Conservation (phyloP, 2,329 filamentous ascomycete species). For the Ascocoryne sarcoides region DNA sequence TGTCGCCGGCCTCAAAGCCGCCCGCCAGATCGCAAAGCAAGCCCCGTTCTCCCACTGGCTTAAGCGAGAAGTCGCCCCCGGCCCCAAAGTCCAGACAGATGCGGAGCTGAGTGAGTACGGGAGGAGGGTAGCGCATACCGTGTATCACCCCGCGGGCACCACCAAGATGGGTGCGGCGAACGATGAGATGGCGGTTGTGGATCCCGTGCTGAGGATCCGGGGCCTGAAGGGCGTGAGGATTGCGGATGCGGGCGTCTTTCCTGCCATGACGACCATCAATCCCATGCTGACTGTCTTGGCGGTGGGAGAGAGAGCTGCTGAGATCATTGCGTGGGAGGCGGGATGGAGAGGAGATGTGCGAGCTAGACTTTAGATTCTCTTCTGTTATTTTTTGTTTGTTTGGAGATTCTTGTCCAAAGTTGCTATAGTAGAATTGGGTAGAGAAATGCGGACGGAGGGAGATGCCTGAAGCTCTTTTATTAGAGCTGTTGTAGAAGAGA, state of each 20-base stretch:
- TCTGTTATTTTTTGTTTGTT: background rate
- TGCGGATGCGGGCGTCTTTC: slow-evolving; percentile 82
- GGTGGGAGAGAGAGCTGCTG: slow-evolving; percentile 75
- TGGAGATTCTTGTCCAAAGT: background rate
- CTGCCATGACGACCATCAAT: slow-evolving; percentile 78
- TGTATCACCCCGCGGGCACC: slow-evolving; percentile 83
- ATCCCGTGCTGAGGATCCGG: slow-evolving; percentile 60
- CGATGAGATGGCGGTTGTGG: slow-evolving; percentile 72
- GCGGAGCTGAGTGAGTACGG: slow-evolving; percentile 78
- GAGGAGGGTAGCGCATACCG: slow-evolving; percentile 72
- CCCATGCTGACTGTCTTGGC: slow-evolving; percentile 84
- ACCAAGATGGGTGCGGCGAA: slow-evolving; percentile 77
- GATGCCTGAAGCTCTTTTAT: no score
- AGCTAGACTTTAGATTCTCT: slow-evolving; percentile 20
- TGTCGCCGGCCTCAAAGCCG: slow-evolving; percentile 32
- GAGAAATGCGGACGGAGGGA: no score
- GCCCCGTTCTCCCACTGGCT: slow-evolving; percentile 35
- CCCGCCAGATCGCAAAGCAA: slow-evolving; percentile 28
- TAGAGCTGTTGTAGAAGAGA: no score
- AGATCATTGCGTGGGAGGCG: slow-evolving; percentile 69
- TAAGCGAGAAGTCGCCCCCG: slow-evolving; percentile 31
- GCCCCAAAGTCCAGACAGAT: slow-evolving; percentile 50
- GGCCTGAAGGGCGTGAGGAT: slow-evolving; percentile 69
- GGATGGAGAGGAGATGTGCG: slow-evolving; percentile 42
- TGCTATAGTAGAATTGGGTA: no score